A percentile compares a stretch with the other conserved stretches of the same genome.
Conservation (phyloP, 2,329 filamentous ascomycete species). For the Exophiala calicioides region DNA sequence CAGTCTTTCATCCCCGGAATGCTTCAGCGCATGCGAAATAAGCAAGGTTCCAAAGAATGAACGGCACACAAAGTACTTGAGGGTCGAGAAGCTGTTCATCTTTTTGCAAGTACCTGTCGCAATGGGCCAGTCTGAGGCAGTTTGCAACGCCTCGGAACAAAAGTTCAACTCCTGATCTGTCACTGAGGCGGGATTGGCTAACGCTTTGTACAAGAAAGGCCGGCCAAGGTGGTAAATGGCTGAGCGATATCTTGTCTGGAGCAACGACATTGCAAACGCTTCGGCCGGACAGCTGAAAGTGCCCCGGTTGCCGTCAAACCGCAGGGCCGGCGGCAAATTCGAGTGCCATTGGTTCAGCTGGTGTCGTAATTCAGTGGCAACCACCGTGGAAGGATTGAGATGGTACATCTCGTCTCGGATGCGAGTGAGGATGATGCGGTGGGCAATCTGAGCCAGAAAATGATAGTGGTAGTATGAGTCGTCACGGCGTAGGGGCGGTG, state of each 20-base stretch:
- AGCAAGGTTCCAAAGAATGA: slow-evolving; percentile 1
- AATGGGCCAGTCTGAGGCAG: neutral
- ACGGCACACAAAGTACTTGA: slow-evolving; percentile 4
- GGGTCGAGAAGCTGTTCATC: neutral
- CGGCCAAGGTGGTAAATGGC: slow-evolving; percentile 9
- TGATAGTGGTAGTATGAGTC: slow-evolving; percentile 59
- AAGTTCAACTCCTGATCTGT: slow-evolving; percentile 2
- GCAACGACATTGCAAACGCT: slow-evolving; percentile 3
- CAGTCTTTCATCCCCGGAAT: slow-evolving; percentile 1
- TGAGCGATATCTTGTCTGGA: slow-evolving; percentile 4
- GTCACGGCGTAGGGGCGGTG: slow-evolving; percentile 44
- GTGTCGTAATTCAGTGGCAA: slow-evolving; percentile 54
- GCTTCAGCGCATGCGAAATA: neutral
- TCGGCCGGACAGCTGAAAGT: neutral
- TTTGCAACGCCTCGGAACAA: slow-evolving; percentile 1
- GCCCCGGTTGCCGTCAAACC: slow-evolving; percentile 42
- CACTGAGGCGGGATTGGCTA: neutral
- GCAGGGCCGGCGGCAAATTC: slow-evolving; percentile 51
- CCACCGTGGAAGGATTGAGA: slow-evolving; percentile 51
- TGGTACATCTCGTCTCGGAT: slow-evolving; percentile 54
- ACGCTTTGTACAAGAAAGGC: slow-evolving; percentile 8
- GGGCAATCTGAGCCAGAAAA: slow-evolving; percentile 57
- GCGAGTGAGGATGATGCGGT: slow-evolving; percentile 56
- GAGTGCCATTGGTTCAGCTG: slow-evolving; percentile 57
- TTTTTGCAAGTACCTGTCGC: neutral